Base-by-base conservation (phyloP, 306 rosid species). In the Glycine tomentella region DNA sequence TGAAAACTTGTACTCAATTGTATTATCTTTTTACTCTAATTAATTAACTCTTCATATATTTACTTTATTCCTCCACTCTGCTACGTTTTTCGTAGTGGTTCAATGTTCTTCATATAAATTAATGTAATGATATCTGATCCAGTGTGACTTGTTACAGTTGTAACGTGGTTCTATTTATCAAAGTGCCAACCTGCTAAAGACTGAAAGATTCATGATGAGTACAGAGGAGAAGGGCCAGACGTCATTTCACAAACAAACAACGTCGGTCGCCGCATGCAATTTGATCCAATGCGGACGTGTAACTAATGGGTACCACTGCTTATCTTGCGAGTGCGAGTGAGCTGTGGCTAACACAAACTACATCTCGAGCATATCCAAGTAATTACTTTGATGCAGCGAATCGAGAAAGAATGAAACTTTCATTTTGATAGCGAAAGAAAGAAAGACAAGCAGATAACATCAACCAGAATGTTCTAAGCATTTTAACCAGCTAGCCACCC, bases 211-310 rank as follows among this genome's bases (percentile, higher is more conserved):
- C 20, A 25, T 25, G 31, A 25, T 25, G 31, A 25, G 31, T 25
- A 25, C 31, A 25, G 10, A 45, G 50, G 50, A 45, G 7, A 25
- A 25, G 9, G 34, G 34, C 2, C 8, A 9, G 7, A 34, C 69
- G 17, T 12, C 20, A 31, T 31, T 62, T 33, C 16, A 11, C 16
- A 31, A 14, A 64, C 3, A 36, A 64, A 7, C 17, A 38, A 16
- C 71, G 17, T 14, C 14, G 70, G 11, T 64, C 71, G 71, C 71
- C 71, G 71, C 71, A 10, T n/a, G 50, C 25, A 65, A 7, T 6
- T 36, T n/a, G 71, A 65, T 6, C 69, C 44, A 34, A 63, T 34
- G 44, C 46, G 4, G 9, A 33, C 44, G 48, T 64, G 25, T 13
- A 7, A 34, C 48, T 13, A 3, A 36, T 5, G 20, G 70, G 11